Conservation (phyloP, 768 basidiomycete species). For the Pholiota microspora region DNA sequence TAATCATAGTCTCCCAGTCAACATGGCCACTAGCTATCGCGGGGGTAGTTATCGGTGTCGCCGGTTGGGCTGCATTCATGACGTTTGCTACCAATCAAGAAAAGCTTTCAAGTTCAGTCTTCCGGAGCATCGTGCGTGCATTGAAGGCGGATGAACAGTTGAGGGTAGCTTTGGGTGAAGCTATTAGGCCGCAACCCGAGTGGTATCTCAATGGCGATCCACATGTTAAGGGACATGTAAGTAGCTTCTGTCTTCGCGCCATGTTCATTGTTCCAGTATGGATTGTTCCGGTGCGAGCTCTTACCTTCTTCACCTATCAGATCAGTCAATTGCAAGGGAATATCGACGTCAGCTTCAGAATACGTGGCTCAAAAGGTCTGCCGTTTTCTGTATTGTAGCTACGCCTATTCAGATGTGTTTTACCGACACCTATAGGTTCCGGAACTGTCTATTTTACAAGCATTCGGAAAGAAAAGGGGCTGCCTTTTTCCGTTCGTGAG, state of each 20-base stretch:
- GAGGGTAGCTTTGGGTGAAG: constrained; percentile 58
- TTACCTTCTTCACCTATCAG: constrained; percentile 30
- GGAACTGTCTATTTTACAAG: constrained; percentile 85
- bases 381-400: not conserved
- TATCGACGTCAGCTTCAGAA: constrained; percentile 73
- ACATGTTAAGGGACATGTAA: constrained; percentile 63
- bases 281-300: not conserved
- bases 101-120: constrained; percentile 72
- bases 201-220: constrained; percentile 82
- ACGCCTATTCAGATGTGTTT: not conserved
- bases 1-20: constrained; percentile 26
- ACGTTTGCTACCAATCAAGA: constrained; percentile 74
- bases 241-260: constrained; percentile 23
- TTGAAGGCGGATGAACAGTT: constrained; percentile 52
- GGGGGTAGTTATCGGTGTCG: constrained; percentile 48
- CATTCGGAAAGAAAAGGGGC: constrained; percentile 72
- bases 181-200: constrained; percentile 59
- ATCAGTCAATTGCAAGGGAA: constrained; percentile 74
- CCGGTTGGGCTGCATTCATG: constrained; percentile 69
- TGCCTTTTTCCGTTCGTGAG: constrained; percentile 67
- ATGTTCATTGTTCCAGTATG: not conserved
- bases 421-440: constrained; percentile 38
- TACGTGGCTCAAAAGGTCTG: constrained; percentile 70
- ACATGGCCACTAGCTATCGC: constrained; percentile 60
- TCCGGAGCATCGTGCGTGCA: constrained; percentile 61